A percentile compares a stretch with the other conserved stretches of the same genome.
Evolutionary conservation across 768 basidiomycete species (phyloP).

Genomic region (Pulveroboletus ravenelii): DNA sequence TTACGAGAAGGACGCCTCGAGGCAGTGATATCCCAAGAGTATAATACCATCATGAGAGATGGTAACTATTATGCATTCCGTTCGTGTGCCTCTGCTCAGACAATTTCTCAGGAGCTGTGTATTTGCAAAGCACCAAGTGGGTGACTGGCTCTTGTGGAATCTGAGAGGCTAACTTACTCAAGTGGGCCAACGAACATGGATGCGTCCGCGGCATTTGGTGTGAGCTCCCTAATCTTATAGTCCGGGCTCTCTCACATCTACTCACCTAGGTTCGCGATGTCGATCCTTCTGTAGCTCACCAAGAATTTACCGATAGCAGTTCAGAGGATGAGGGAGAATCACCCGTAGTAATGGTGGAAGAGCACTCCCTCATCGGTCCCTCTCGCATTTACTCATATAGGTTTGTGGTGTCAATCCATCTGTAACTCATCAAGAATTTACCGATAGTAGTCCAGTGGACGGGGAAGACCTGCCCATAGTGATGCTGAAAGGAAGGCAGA

Average conservation of each 20-base stretch:
- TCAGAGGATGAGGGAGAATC: no score
- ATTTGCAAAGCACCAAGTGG: neutral
- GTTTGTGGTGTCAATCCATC: neutral
- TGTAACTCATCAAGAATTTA: neutral
- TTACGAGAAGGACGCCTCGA: neutral
- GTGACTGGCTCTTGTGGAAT: neutral
- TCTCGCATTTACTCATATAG: neutral
- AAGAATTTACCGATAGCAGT: no score
- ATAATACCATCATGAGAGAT: neutral
- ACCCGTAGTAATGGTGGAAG: no score
- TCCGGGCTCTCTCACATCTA: neutral
- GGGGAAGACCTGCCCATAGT: no score
- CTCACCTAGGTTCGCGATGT: neutral
- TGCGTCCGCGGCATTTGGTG: neutral
- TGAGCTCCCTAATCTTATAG: neutral
- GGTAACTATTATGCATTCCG: no score
- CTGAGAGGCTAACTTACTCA: neutral
- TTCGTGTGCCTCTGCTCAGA: no score
- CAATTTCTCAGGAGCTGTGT: neutral
- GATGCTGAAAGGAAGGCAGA: conserved; percentile 12
- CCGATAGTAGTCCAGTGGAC: no score
- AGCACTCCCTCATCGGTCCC: neutral
- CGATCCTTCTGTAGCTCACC: neutral
- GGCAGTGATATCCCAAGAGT: neutral
- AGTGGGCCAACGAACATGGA: neutral